Evolutionary conservation across 352 stramenopile genomes (phyloP).

Genomic region (Pythium brachiatum): DNA sequence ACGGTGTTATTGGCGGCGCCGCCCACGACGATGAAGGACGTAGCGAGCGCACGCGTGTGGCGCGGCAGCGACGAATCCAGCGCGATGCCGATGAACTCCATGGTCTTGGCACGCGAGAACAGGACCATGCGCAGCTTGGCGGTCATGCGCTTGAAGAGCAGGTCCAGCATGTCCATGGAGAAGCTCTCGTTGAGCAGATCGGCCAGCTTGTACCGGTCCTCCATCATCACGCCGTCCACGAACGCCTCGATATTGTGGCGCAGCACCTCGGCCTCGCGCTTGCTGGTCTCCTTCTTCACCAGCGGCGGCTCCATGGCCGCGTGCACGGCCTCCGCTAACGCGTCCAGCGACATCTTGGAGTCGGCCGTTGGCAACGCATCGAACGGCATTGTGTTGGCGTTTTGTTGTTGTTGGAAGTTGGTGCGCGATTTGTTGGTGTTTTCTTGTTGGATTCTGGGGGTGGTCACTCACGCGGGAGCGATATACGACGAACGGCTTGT

Average conservation of each 20-base stretch:
- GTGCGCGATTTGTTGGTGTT: not conserved
- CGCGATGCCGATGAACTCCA: slow-evolving; percentile 69
- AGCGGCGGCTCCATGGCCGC: slow-evolving; percentile 22
- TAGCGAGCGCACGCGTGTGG: slow-evolving; percentile 69
- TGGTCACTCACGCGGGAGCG: not conserved
- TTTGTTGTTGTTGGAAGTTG: not conserved
- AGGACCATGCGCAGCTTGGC: slow-evolving; percentile 68
- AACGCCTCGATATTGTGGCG: slow-evolving; percentile 80
- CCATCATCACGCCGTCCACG: slow-evolving; percentile 77
- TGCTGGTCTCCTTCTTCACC: slow-evolving; percentile 34
- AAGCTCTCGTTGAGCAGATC: slow-evolving; percentile 82
- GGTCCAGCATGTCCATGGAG: slow-evolving; percentile 78
- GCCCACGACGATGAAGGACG: slow-evolving; percentile 76
- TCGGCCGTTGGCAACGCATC: not conserved
- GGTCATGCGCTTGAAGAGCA: slow-evolving; percentile 87
- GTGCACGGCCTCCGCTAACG: slow-evolving; percentile 13
- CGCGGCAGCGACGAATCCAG: slow-evolving; percentile 47
- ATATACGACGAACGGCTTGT: not conserved
- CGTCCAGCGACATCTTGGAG: slow-evolving; percentile 3
- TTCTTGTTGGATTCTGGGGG: not conserved
- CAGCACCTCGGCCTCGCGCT: slow-evolving; percentile 51
- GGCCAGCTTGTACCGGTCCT: slow-evolving; percentile 50
- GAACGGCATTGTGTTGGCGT: not conserved
- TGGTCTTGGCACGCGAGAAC: slow-evolving; percentile 65
- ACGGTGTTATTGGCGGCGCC: slow-evolving; percentile 54